phyloP scores from a whole-genome alignment of 2,329 filamentous ascomycete species.

The Paecilomyces variotii region DNA sequence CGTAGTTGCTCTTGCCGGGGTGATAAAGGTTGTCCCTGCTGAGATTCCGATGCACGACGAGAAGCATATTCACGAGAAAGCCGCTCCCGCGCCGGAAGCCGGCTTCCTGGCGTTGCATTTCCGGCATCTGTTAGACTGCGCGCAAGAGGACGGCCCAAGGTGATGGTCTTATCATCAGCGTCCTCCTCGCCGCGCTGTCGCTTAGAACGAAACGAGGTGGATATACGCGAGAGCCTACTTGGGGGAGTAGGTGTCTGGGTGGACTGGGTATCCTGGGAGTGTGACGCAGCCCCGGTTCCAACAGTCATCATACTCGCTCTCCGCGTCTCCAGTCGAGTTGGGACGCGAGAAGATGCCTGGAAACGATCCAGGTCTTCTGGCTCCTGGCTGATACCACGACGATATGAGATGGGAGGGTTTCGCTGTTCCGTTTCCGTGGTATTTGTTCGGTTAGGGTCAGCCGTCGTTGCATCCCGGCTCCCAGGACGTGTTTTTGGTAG shows the following conservation, averaged over 20 bases:
- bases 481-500: conserved; percentile 18
- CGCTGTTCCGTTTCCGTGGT: conserved; percentile 17
- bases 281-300: conserved; percentile 9
- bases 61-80: conserved; percentile 20
- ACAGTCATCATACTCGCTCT: conserved; percentile 28
- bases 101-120: conserved; percentile 18
- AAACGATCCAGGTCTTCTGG: conserved; percentile 21
- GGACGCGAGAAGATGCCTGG: conserved; percentile 18
- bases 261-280: conserved; percentile 18
- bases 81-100: conserved; percentile 26
- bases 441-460: conserved; percentile 14
- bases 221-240: conserved; percentile 31
- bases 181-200: conserved; percentile 31
- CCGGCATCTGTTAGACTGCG: conserved; percentile 36
- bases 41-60: conserved; percentile 16
- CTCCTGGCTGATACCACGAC: conserved; percentile 32
- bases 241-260: conserved; percentile 23
- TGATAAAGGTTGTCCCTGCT: conserved; percentile 14
- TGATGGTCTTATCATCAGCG: conserved; percentile 19
- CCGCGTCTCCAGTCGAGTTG: conserved; percentile 32
- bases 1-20: conserved; percentile 8
- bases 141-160: conserved; percentile 30
- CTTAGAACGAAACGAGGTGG: conserved; percentile 30
- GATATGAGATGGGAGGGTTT: conserved; percentile 22
- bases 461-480: conserved; percentile 17